Conservation (phyloP, 176 grass and related monocot species). For the Alloteropsis semialata region DNA sequence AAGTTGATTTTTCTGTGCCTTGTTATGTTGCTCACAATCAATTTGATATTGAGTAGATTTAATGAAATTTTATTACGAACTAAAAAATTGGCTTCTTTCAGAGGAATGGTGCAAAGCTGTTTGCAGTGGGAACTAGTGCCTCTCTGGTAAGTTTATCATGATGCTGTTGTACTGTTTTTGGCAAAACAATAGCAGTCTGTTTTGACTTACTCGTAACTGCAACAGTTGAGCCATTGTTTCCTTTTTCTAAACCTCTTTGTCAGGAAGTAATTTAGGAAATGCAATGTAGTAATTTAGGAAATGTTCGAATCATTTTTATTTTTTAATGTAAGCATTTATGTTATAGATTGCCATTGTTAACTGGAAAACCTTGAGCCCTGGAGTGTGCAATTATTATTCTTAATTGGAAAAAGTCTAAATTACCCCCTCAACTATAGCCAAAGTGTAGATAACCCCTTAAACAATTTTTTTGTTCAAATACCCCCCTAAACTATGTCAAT, state of each 20-base stretch:
- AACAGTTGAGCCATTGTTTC: not conserved
- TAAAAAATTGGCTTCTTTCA: conserved; percentile 41
- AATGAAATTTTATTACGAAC: conserved; percentile 8
- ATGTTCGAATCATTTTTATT: not conserved
- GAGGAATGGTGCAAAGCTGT: conserved; percentile 96
- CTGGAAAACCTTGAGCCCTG: not conserved
- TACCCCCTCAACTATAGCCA: too few relatives aligned
- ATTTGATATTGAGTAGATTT: conserved; percentile 1
- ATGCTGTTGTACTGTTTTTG: not conserved
- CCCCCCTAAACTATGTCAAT: too few relatives aligned
- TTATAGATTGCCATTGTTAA: conserved; percentile 1
- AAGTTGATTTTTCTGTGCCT: conserved; percentile 30
- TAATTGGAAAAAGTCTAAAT: too few relatives aligned
- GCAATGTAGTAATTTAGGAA: not conserved
- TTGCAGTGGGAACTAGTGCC: conserved; percentile 83
- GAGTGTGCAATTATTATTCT: not conserved
- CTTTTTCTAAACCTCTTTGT: conserved; percentile 4
- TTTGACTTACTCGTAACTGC: not conserved
- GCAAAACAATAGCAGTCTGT: not conserved
- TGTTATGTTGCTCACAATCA: conserved; percentile 9
- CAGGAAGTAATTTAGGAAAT: not conserved
- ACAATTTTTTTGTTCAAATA: too few relatives aligned
- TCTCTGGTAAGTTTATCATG: conserved; percentile 73
- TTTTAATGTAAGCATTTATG: not conserved
- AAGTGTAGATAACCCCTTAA: too few relatives aligned